These are phyloP conservation scores for Plasmopara halstedii DNA, from an alignment of 352 stramenopile species.

Conservation along the genomic window DNA sequence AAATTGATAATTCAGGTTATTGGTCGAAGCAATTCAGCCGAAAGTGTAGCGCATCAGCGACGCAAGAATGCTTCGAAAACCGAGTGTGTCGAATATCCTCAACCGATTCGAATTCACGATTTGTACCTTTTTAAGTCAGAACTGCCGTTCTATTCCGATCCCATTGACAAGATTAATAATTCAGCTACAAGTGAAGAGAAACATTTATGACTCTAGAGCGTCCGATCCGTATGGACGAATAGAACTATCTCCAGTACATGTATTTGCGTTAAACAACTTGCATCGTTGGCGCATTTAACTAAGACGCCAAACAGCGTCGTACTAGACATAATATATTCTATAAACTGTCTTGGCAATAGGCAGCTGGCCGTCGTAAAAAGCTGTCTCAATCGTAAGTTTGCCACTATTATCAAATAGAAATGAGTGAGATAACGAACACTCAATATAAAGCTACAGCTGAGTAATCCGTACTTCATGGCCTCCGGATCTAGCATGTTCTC, in stretches of 20 bases:
- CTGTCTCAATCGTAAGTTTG: constrained; percentile 92
- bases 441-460: neutral
- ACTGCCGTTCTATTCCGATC: constrained; percentile 41
- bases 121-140: constrained; percentile 60
- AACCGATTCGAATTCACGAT: constrained; percentile 36
- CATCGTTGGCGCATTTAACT: neutral
- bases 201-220: constrained; percentile 26
- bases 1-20: constrained; percentile 69
- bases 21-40: constrained; percentile 34
- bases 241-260: no score
- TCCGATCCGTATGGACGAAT: constrained; percentile 3
- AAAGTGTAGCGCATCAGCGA: constrained; percentile 27
- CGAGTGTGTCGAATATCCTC: constrained; percentile 16
- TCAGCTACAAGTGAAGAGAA: constrained; percentile 15
- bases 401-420: constrained; percentile 34
- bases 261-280: constrained; percentile 13
- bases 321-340: constrained; percentile 90
- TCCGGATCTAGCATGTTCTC: constrained; percentile 87
- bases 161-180: constrained; percentile 32
- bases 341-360: constrained; percentile 89
- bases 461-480: constrained; percentile 52
- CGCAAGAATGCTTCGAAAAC: constrained; percentile 23
- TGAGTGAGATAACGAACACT: neutral
- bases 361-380: constrained; percentile 89
- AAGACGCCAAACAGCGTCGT: constrained; percentile 5